Conservation (phyloP, 2,329 filamentous ascomycete genomes). For the Byssothecium circinans region DNA sequence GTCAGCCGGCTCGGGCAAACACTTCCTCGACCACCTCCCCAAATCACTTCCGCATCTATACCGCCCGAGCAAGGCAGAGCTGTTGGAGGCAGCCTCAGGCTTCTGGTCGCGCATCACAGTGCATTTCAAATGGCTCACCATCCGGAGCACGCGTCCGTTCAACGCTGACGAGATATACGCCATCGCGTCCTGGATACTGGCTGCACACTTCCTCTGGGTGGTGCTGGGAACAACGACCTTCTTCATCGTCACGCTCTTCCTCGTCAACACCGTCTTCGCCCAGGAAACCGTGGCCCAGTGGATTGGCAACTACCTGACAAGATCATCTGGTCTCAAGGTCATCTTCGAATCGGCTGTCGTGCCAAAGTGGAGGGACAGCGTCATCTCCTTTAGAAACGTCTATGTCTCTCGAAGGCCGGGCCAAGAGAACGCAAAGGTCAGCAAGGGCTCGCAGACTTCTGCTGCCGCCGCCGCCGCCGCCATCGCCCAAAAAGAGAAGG, state of each 20-base stretch:
- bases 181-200: constrained; percentile 90
- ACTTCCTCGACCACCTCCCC: constrained; percentile 58
- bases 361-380: constrained; percentile 90
- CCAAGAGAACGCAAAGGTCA: constrained; percentile 77
- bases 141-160: constrained; percentile 89
- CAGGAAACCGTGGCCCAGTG: constrained; percentile 94
- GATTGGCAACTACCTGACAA: constrained; percentile 93
- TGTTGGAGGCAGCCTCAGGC: constrained; percentile 85
- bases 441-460: constrained; percentile 83
- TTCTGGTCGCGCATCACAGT: constrained; percentile 90
- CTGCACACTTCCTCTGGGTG: constrained; percentile 93
- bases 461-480: constrained; percentile 85
- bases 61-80: constrained; percentile 88
- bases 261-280: constrained; percentile 94
- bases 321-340: constrained; percentile 88
- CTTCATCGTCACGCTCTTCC: constrained; percentile 85
- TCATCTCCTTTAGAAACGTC: constrained; percentile 95
- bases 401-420: constrained; percentile 92
- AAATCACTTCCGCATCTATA: constrained; percentile 68
- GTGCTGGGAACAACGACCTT: constrained; percentile 97
- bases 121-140: constrained; percentile 97
- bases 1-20: constrained; percentile 35
- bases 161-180: constrained; percentile 96
- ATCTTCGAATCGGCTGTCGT: constrained; percentile 98
- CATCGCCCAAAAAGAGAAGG: constrained; percentile 54